A percentile compares a stretch with the other conserved stretches of the same genome.
phyloP scores from a whole-genome alignment of 1,139 yeast genomes.

The Geotrichum carabidarum region DNA sequence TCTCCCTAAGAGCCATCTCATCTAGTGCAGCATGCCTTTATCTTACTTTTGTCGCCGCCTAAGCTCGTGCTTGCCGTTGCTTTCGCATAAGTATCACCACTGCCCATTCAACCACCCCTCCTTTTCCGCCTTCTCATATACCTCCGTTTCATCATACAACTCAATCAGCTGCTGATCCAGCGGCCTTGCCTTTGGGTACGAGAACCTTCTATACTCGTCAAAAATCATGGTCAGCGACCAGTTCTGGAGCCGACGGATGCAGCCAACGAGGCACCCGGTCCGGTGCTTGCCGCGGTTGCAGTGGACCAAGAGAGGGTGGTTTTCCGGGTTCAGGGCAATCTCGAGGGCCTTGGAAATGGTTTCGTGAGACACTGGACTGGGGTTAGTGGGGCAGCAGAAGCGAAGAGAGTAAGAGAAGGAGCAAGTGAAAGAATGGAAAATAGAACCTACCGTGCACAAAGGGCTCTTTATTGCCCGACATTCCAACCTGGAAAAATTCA shows the following conservation, averaged over 20 bases:
- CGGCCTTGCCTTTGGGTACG: slow-evolving; percentile 91
- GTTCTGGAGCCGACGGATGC: slow-evolving; percentile 75
- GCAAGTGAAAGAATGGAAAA: background rate
- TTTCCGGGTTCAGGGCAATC: slow-evolving; percentile 72
- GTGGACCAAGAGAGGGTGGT: slow-evolving; percentile 88
- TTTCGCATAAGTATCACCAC: too few relatives aligned
- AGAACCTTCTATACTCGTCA: slow-evolving; percentile 89
- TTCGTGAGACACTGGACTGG: slow-evolving; percentile 54
- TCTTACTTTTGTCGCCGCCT: background rate
- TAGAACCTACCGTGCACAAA: slow-evolving; percentile 52
- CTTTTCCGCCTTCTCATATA: slow-evolving; percentile 49
- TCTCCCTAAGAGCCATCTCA: slow-evolving; percentile 28
- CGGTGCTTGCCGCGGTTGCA: slow-evolving; percentile 96
- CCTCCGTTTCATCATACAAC: slow-evolving; percentile 64
- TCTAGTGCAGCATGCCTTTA: too few relatives aligned
- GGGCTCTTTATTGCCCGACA: slow-evolving; percentile 95
- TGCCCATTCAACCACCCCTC: slow-evolving; percentile 59
- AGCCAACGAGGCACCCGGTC: slow-evolving; percentile 94
- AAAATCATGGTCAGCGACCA: slow-evolving; percentile 93
- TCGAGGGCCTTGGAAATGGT: slow-evolving; percentile 75
- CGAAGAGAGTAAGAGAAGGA: background rate
- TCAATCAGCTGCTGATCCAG: slow-evolving; percentile 94
- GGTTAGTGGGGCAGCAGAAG: background rate
- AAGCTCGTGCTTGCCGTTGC: background rate
- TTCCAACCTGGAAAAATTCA: slow-evolving; percentile 75